Percentiles rank a stretch among this genome's conserved stretches.
phyloP scores from a whole-genome alignment of 306 rosid genomes.

The Amphicarpaea edgeworthii region DNA sequence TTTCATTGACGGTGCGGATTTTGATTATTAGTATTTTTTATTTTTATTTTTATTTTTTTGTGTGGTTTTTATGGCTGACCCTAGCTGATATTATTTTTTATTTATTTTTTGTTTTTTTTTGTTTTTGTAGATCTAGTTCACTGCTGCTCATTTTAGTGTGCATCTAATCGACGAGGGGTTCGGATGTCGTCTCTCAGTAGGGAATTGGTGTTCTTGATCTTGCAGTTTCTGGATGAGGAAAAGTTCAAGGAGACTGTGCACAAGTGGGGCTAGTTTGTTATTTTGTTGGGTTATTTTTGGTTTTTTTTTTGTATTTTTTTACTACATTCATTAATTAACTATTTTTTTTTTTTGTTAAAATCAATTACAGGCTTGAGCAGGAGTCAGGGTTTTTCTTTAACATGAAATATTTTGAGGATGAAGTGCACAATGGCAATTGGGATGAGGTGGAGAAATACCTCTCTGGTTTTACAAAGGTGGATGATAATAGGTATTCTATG shows the following conservation, averaged over 20 bases:
- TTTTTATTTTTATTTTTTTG: constrained; percentile 22
- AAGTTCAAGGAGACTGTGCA: constrained; percentile 99
- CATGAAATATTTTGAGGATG: constrained; percentile 98
- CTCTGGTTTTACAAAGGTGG: constrained; percentile 97
- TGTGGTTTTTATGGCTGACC: constrained; percentile 42
- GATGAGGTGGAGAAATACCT: constrained; percentile 97
- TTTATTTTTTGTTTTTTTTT: not conserved
- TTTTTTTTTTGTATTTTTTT: constrained; percentile 30
- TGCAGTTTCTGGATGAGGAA: constrained; percentile 98
- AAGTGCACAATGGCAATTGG: constrained; percentile 98
- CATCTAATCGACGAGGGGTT: constrained; percentile 55
- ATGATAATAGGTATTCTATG: constrained; percentile 97
- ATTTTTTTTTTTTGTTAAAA: constrained; percentile 6
- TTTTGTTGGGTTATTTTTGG: constrained; percentile 29
- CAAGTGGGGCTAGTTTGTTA: constrained; percentile 67
- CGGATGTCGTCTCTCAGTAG: constrained; percentile 97
- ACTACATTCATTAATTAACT: constrained; percentile 48
- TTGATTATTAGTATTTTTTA: constrained; percentile 10
- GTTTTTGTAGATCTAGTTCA: constrained; percentile 78
- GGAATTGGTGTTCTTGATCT: constrained; percentile 98
- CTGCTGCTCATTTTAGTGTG: constrained; percentile 53
- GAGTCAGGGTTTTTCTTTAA: constrained; percentile 99
- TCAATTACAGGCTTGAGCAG: constrained; percentile 80
- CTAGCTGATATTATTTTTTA: constrained; percentile 11
- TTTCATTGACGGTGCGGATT: constrained; percentile 54